Evolutionary conservation across 192 early-diverging fungal species (phyloP), one percentile per base, ranked within the genome.

Genomic region (Rhizophagus clarus): DNA sequence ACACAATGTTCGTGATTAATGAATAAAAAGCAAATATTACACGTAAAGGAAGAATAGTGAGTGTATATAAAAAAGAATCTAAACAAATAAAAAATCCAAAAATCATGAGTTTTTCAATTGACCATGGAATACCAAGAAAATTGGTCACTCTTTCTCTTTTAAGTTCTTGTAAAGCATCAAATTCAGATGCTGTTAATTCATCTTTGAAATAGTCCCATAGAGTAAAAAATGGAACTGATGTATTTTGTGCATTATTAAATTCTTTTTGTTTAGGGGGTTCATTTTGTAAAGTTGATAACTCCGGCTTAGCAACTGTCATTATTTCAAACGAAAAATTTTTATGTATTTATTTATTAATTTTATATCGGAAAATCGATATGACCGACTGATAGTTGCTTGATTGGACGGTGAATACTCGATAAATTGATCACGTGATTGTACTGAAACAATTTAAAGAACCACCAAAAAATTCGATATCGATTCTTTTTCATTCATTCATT

Each of bases 51-150:
- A 99, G 81, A 64, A 99, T 96, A 0, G 98, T 97, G 81, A 99
- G 97, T 1, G 94, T 94, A 79, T 97, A 95, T 7, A 99, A 84
- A 77, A 99, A 96, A 17, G 97, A 95, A 81, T 99, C 98, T 45
- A 98, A 84, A 76, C 96, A 98, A 10, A 99, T 93, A 34, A 96
- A 84, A 47, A 92, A 93, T 20, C 98, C 98, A 88, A 99, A 95
- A 31, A 90, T 87, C 88, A 99, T 87, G 76, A 99, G 90, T 93
- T 96, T 97, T 82, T 99, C 97, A 71, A 98, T 88, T 67, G 96
- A 93, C 67, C 86, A 89, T 3, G 97, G 97, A 20, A 99, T 94
- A 20, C 85, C 90, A 74, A 98, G 86, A 84, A 97, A 93, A 85
- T 98, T 97, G 74, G 89, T 88, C 24, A 98, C 87, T 10, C 96